Evolutionary conservation across 192 early-diverging fungal genomes (phyloP), one percentile per base, ranked within the genome.

Genomic region (Backusella tarrabulga): DNA sequence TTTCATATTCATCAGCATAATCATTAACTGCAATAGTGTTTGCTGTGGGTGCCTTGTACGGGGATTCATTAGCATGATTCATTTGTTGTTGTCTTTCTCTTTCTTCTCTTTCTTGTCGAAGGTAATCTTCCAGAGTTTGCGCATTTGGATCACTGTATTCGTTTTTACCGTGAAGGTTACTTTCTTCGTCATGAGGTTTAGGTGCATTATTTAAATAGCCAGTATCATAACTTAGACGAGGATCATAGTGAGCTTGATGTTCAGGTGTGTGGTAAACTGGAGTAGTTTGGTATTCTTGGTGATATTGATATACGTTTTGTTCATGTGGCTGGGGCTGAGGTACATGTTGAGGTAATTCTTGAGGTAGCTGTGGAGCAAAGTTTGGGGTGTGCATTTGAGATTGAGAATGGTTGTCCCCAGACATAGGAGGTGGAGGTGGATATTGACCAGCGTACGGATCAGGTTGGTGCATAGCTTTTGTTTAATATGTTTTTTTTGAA

Each of bases 371-470:
- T 17, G n/a, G 12, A 73, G 54, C 54, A 60, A 6, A 23, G 66
- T 23, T 19, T 29, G 66, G 9, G 26, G 12, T 29, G 29, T 12
- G 3, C 11, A 36, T 68, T 21, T 68, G 67, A 68, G 29, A 19
- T 35, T 68, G 35, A 35, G 67, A 68, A 15, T 35, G 35, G 7
- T 36, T 35, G 1, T 36, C 35, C 15, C 19, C 67, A 35, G 35
- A 19, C n/a, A 56, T 34, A 5, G 73, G 80, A 12, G 60, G 76
- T 6, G 80, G 80, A 34, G 41, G 38, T 23, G 77, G 76, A 67
- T 82, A 82, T 72, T 82, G 76, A 11, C 73, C 74, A 29, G 76
- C 73, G 34, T 75, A 82, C 5, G 80, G 80, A 76, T 82, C 80
- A 44, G 80, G 34, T 19, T 66, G 60, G 38, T n/a, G 12, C 34